Evolutionary conservation across 768 basidiomycete species (phyloP), one percentile per base, ranked within the genome.

Genomic region (Mrakia frigida): DNA sequence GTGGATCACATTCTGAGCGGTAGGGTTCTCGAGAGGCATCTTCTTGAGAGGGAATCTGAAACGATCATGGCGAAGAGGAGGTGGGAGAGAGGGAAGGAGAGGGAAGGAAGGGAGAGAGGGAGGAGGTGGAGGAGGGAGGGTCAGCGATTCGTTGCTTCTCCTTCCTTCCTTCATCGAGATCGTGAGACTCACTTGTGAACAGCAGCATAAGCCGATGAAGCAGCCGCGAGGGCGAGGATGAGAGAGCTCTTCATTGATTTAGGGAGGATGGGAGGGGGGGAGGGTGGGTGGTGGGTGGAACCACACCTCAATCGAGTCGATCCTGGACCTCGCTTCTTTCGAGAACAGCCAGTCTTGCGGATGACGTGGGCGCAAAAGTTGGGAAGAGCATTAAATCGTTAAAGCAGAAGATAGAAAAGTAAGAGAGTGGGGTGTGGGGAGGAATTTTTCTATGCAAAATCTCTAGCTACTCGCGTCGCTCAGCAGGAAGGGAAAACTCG

Each of bases 31-130:
- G 35, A 76, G 70, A 25, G 90, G 87, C 1, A 96, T 82, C 86
- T 97, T 97, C 84, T 93, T 88, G 41, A 98, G 89, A 84, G 94
- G 94, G 83, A 97, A 88, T 82, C 88, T 94, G 87, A n/a, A 23
- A 90, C 4, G 11, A 43, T 6, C 46, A 50, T 50, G 2, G 46
- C 21, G 46, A 21, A 50, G 16, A n/a, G 68, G 74, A 56, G 39
- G 50, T 23, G 37, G 74, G n/a, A 35, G 73, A 35, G 56, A 31
- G 14, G 70, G 46, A 6, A 10, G 35, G 31, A 41, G 61, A 31
- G 65, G 16, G 28, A 72, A 76, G 60, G 37, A 56, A 35, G 43
- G 74, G 28, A 46, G 69, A n/a, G 59, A 33, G 16, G 70, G 46
- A 35, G 70, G 33, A 23, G 63, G 56, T 28, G 56, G 52, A n/a